These are phyloP conservation scores for Vanrija humicola DNA, from an alignment of 1,284 basidiomycete species.

Conservation along the genomic window DNA sequence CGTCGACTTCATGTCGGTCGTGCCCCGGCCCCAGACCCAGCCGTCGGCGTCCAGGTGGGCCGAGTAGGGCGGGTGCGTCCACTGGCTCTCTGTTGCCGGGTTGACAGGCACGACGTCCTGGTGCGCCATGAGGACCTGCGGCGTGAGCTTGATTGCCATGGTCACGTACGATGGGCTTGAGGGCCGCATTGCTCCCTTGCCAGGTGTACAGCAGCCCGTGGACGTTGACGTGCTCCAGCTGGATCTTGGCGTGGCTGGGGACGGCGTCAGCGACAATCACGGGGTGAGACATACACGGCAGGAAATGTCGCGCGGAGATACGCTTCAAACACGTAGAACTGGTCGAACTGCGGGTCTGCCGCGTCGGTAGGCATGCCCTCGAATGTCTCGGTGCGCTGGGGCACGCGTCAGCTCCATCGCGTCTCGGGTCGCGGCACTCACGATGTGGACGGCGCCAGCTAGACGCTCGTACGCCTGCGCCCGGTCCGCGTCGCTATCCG, in stretches of 20 bases:
- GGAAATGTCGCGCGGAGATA: slow-evolving; percentile 35
- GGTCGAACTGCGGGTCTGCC: slow-evolving; percentile 8
- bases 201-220: slow-evolving; percentile 63
- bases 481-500: background rate
- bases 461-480: slow-evolving; percentile 12
- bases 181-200: slow-evolving; percentile 54
- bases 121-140: background rate
- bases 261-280: background rate
- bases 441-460: slow-evolving; percentile 9
- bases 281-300: slow-evolving; percentile 15
- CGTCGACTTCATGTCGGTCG: slow-evolving; percentile 28
- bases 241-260: slow-evolving; percentile 51
- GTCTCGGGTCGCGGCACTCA: background rate
- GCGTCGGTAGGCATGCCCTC: slow-evolving; percentile 20
- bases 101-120: slow-evolving; percentile 55
- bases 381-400: slow-evolving; percentile 8
- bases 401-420: no score
- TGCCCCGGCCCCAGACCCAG: slow-evolving; percentile 32
- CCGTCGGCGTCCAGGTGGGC: slow-evolving; percentile 19
- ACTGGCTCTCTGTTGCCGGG: slow-evolving; percentile 51
- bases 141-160: no score
- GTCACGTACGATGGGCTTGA: slow-evolving; percentile 55
- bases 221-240: slow-evolving; percentile 59
- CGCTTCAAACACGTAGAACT: slow-evolving; percentile 12
- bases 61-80: slow-evolving; percentile 26